Evolutionary conservation across 78 protist genomes (phyloP), one percentile per base, ranked within the genome.

Genomic region (Reticulomyxa filosa): DNA sequence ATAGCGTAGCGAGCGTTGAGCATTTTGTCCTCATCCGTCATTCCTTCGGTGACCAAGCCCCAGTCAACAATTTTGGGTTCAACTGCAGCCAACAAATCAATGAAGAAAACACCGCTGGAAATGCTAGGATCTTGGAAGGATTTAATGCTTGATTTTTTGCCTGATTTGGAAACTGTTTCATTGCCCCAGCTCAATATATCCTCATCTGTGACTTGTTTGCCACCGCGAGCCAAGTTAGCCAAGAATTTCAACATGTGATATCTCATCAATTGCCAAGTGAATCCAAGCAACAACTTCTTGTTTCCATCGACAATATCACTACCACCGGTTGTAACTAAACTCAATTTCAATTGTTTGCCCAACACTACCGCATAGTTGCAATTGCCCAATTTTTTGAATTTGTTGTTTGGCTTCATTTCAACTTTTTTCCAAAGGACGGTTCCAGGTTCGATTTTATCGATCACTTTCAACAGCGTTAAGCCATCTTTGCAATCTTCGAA

Each of bases 291-390:
- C 61, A 82, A 68, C 52, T 20, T 86, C 38, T 70, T 33, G 72
- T 79, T 66, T 51, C 92, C 88, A 11, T 78, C 88, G 30, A 59
- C 72, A 34, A 89, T 61, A 63, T 89, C 85, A 39, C 42, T 69
- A 37, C 92, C 95, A 26, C 46, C 83, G 59, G 84, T 76, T 59
- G 83, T 82, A 32, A 80, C 83, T 36, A 85, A 46, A 10, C 70
- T 52, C 55, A 81, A 71, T 42, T 64, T 57, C 23, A 67, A n/a
- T 46, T 59, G 32, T 23, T 3, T 30, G 46, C 76, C 85, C 3
- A 83, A 42, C 23, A 57, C 48, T 20, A 89, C 68, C 17, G 75
- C 87, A 42, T 75, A 72, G 70, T 89, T 84, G 62, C 83, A 74
- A 69, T 89, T 89, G 38, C 77, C 89, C 20, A 81, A 36, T 35